phyloP scores from a whole-genome alignment of 805 yeast species.

The Debaryomyces prosopidis region DNA sequence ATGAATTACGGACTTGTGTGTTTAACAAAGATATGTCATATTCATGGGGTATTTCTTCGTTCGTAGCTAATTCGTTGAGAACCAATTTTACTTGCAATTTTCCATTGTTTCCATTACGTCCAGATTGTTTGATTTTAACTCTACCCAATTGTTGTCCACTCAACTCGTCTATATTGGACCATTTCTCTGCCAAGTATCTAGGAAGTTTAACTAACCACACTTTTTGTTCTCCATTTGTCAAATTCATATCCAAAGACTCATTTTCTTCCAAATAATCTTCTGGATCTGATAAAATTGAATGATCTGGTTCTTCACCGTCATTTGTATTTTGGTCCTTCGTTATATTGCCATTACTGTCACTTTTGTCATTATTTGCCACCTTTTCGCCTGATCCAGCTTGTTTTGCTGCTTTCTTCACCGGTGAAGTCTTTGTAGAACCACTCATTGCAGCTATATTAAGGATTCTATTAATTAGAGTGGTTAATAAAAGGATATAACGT shows the following conservation, averaged over 20 bases:
- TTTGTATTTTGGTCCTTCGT: constrained; percentile 1
- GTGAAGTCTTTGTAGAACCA: constrained; percentile 5
- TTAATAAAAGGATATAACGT: neutral
- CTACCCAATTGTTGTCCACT: constrained; percentile 79
- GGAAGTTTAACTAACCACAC: constrained; percentile 95
- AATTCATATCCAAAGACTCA: constrained; percentile 78
- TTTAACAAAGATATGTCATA: constrained; percentile 80
- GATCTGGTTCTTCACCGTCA: constrained; percentile 20
- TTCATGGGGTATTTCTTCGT: constrained; percentile 66
- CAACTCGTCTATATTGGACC: constrained; percentile 62
- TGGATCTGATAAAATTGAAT: constrained; percentile 41
- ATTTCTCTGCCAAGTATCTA: constrained; percentile 75
- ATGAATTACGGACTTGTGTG: constrained; percentile 80
- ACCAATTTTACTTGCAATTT: constrained; percentile 56
- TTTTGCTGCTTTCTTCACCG: constrained; percentile 4
- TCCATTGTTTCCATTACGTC: constrained; percentile 15
- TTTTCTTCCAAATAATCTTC: constrained; percentile 50
- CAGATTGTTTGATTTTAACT: constrained; percentile 66
- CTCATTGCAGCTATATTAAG: constrained; percentile 4
- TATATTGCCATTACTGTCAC: neutral
- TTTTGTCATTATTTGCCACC: neutral
- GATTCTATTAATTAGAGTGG: neutral
- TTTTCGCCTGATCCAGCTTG: constrained; percentile 1
- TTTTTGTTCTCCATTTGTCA: constrained; percentile 61
- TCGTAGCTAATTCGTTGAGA: constrained; percentile 34